Base-by-base conservation (phyloP, 208 protist genomes). In the Acanthamoeba culbertsoni region DNA sequence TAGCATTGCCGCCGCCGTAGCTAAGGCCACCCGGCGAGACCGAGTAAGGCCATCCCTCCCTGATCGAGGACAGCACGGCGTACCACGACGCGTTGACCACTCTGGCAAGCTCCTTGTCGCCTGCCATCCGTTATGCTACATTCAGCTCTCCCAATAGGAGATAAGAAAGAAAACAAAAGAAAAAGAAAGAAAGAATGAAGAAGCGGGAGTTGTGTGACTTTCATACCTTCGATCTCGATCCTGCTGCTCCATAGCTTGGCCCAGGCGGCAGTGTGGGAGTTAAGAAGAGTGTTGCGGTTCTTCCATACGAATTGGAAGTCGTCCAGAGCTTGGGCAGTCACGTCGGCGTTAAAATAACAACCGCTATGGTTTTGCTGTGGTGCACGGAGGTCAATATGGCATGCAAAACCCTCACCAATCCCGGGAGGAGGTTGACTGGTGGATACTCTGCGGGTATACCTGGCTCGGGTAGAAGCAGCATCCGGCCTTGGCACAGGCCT, bases 1-100 rank as follows among this genome's bases (percentile, higher is more conserved):
- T 91, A 35, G 84, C 84, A 26, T 91, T 91, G 53, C 84, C 84
- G 51, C 84, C 84, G 28, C 84, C 84, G 43, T 91, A 91, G 84
- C 84, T 91, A 14, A 91, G 57, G 23, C 84, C 84, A n/a, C 84
- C 84, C 16, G 84, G 84, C 45, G 84, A 91, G 26, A 91, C 84
- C 2, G 55, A 73, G 84, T 91, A 91, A 26, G 84, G 84, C 55
- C 51, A 91, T 23, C 37, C 84, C 45, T 91, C 40, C 0, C 84
- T 26, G 33, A 91, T 45, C 33, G 84, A 91, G 10, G 84, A 91
- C 12, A 91, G 53, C 4, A 91, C 57, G 0, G 84, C 84, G 35
- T 91, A 91, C 55, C 57, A 91, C 7, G 84, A 91, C 37, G 84
- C 84, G 43, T 91, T 91, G 23, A 91, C 84, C 26, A 71, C 53